Evolutionary conservation across 164 flowering plant genomes (phyloP), one percentile per base, ranked within the genome.

Genomic region (Annona squamosa): DNA sequence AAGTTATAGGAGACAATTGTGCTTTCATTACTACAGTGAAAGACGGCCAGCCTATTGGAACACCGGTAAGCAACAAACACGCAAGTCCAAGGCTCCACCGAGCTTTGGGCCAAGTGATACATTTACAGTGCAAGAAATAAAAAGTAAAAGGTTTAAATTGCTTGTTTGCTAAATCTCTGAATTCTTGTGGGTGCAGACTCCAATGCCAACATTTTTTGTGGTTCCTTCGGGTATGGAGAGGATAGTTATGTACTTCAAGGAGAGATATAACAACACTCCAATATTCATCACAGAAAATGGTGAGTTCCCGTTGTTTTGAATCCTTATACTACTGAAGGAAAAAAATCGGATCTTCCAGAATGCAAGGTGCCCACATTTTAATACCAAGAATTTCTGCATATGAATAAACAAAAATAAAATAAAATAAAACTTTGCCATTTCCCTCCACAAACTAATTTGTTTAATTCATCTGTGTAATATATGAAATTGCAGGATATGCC

Each of bases 221-320:
- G 75, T 71, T 69, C 81, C 81, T 0, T 9, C 61, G 4, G 81
- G 81, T 19, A 18, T 78, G 72, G 73, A 78, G 52, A 68, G 68
- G 72, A 48, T 75, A 3, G 62, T 78, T 2, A 37, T 67, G 19
- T 78, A 78, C 62, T 3, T 78, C 18, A 78, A 75, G 70, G 59
- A 65, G 26, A 78, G 73, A 75, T 78, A 78, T 73, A 62, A 75
- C 47, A 78, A 78, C 52, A 48, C 42, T 13, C 81, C 81, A 12
- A 75, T 78, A 59, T 78, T 67, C 48, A 65, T 78, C 46, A 78
- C 81, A 4, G 81, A 78, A 63, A 78, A 78, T 75, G 81, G 81
- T 78, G n/a, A 71, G 59, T 16, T 10, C 3, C 13, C 13, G 13
- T 52, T 52, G 9, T 52, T 16, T 52, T 52, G 9, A 4, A 7